Base-by-base conservation (phyloP, 352 stramenopile species). In the Lagenidium sp. region DNA sequence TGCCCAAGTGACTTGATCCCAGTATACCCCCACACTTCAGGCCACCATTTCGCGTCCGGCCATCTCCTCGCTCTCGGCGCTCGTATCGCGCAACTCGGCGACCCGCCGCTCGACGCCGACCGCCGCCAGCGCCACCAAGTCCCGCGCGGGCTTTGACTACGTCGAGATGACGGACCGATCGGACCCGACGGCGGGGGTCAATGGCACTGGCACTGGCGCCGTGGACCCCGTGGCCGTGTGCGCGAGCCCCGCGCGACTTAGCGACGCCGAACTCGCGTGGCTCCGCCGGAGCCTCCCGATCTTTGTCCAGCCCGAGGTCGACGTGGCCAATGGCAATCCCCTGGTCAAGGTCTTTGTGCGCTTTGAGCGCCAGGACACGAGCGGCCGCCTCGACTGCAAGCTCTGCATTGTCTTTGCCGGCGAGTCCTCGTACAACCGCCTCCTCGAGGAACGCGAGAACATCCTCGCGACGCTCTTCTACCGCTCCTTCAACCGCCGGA, bases 391-490 rank as follows among this genome's bases (percentile, higher is more conserved):
- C 12, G 43, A 71, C 41, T 94, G 81, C 54, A 77, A 80, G 35
- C 78, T 94, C 18, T 94, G 76, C 55, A 62, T 94, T 41, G 71
- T 94, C 30, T 88, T 88, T 40, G 65, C 71, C 4, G 70, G 81
- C 48, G 79, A 94, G 46, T 83, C 81, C 15, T 90, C 76, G 52
- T 91, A 91, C 68, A 94, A 94, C 42, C 74, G 75, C 58, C 44
- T 73, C 22, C 63, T 75, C 28, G 68, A 83, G 36, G 57, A 76
- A 38, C 51, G 68, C n/a, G 67, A 90, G 58, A 94, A 94, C 59
- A 61, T 55, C 26, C 44, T 89, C 34, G 81, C 77, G 22, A 94
- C 81, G 48, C 45, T 90, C 15, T 69, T 75, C 31, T 91, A 91
- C 50, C 76, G 81, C 53, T 86, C 78, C 16, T 94, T 87, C 57